phyloP scores from a whole-genome alignment of 2,329 filamentous ascomycete species.

The Penicillium crustosum region DNA sequence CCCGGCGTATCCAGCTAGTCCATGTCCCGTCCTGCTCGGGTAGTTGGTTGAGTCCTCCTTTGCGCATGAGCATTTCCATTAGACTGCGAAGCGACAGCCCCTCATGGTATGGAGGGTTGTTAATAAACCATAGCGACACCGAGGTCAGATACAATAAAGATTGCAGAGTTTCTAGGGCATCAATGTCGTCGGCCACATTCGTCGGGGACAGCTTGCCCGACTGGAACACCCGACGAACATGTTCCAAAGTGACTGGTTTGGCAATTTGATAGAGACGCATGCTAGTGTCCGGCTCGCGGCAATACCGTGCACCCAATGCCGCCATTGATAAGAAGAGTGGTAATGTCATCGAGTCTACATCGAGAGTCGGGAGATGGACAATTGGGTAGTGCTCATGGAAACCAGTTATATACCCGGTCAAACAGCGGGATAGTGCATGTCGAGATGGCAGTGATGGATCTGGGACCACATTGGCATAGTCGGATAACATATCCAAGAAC shows the following conservation, averaged over 20 bases:
- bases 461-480: slow-evolving; percentile 31
- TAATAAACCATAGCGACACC: slow-evolving; percentile 34
- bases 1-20: slow-evolving; percentile 34
- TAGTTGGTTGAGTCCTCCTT: slow-evolving; percentile 31
- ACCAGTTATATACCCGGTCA: slow-evolving; percentile 35
- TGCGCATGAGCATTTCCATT: slow-evolving; percentile 32
- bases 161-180: slow-evolving; percentile 32
- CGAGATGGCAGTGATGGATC: slow-evolving; percentile 31
- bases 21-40: slow-evolving; percentile 33
- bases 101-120: slow-evolving; percentile 33
- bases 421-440: slow-evolving; percentile 35
- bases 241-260: slow-evolving; percentile 34
- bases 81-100: slow-evolving; percentile 30
- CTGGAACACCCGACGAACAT: slow-evolving; percentile 31
- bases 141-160: slow-evolving; percentile 31
- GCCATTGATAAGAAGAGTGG: slow-evolving; percentile 35
- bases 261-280: slow-evolving; percentile 34
- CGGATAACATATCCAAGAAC: slow-evolving; percentile 22
- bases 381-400: slow-evolving; percentile 38
- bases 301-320: slow-evolving; percentile 34
- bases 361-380: slow-evolving; percentile 34
- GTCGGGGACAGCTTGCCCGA: slow-evolving; percentile 17
- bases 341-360: slow-evolving; percentile 27
- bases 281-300: slow-evolving; percentile 35
- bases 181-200: slow-evolving; percentile 22